phyloP scores from a whole-genome alignment of 106 monocot species.

The Iris macrosiphon region DNA sequence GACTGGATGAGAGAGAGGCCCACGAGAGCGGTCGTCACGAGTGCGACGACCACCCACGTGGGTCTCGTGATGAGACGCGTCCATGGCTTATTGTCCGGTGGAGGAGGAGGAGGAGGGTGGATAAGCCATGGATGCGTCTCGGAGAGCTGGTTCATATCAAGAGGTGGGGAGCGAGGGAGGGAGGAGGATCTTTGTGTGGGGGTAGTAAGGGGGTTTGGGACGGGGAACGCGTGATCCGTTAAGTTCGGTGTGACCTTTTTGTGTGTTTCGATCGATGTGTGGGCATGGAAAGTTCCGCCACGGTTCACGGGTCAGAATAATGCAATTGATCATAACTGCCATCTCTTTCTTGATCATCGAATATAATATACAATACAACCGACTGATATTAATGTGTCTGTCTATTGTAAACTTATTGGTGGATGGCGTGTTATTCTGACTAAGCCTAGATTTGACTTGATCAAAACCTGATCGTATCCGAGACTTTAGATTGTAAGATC shows the following conservation, averaged over 20 bases:
- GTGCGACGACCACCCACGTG: slow-evolving; percentile 14
- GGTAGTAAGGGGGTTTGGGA: not conserved
- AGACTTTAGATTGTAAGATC: too few relatives aligned
- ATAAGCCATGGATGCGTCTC: slow-evolving; percentile 20
- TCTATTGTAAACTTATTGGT: too few relatives aligned
- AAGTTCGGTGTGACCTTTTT: not conserved
- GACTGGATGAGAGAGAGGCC: slow-evolving; percentile 20
- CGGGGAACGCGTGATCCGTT: slow-evolving; percentile 31
- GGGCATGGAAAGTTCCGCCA: slow-evolving; percentile 3
- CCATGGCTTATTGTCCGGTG: not conserved
- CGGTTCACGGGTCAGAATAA: slow-evolving; percentile 7
- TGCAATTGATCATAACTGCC: too few relatives aligned
- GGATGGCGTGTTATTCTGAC: too few relatives aligned
- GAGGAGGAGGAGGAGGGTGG: not conserved
- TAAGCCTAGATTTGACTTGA: too few relatives aligned
- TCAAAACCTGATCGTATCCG: too few relatives aligned
- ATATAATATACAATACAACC: too few relatives aligned
- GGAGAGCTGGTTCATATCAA: slow-evolving; percentile 20
- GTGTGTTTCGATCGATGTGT: not conserved
- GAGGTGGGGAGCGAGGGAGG: not conserved
- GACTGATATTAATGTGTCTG: too few relatives aligned
- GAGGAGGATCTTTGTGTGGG: not conserved
- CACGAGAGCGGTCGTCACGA: slow-evolving; percentile 17
- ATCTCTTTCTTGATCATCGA: too few relatives aligned
- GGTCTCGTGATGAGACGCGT: slow-evolving; percentile 13